Evolutionary conservation across 306 rosid genomes (phyloP).

Genomic region (Casuarina glauca): DNA sequence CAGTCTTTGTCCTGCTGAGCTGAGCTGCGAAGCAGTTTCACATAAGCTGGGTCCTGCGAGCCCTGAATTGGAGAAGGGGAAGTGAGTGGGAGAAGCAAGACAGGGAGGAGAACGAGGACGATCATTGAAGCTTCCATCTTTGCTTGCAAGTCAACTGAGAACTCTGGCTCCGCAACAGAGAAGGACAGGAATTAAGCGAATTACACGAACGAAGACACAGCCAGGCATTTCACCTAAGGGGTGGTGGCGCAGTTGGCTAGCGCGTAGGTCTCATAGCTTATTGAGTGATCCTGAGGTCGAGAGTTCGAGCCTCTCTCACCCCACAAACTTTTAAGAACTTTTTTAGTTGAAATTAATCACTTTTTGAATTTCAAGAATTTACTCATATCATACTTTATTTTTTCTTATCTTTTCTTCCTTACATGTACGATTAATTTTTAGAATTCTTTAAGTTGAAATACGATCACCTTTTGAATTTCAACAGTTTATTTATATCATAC

Average conservation of each 20-base stretch:
- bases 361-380: too few species aligned
- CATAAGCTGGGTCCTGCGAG: constrained; percentile 24
- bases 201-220: too few species aligned
- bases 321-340: background rate
- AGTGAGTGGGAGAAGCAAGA: constrained; percentile 21
- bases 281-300: constrained; percentile 7
- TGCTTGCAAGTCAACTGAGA: background rate
- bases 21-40: constrained; percentile 41
- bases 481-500: too few species aligned
- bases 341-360: too few species aligned
- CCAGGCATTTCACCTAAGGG: background rate
- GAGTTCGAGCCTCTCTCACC: constrained; percentile 7
- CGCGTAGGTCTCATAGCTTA: background rate
- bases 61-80: constrained; percentile 7
- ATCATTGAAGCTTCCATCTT: constrained; percentile 25
- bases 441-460: too few species aligned
- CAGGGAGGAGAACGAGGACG: constrained; percentile 3
- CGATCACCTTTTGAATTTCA: too few species aligned
- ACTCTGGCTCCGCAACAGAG: background rate
- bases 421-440: too few species aligned
- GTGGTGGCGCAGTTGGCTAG: constrained; percentile 14
- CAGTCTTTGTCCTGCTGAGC: constrained; percentile 54
- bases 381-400: too few species aligned
- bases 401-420: too few species aligned
- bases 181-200: too few species aligned